Base-by-base conservation (phyloP, 805 yeast genomes). In the baker's yeast (Saccharomyces cerevisiae) region DNA sequence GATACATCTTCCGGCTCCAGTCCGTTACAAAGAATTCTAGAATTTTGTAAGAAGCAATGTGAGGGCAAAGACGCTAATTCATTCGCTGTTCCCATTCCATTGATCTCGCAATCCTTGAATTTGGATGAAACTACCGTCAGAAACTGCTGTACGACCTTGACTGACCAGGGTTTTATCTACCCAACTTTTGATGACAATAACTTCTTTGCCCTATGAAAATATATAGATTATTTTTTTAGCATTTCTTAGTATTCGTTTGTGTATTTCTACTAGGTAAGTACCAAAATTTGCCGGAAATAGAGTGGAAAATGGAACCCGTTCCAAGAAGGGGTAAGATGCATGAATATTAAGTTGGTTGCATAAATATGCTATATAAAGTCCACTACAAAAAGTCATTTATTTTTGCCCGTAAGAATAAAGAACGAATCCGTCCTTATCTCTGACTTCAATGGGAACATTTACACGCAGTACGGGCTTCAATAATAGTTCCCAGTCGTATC, bases 1-100 rank as follows among this genome's bases (percentile, higher is more conserved):
- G 61, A 72, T 22, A 63, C 62, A 8, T 55, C 58, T 48, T 72
- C 69, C 53, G 60, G 62, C 41, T 66, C 63, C 43, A 66, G 62
- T 43, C 63, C 73, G n/a, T 53, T 57, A 6, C 83, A 81, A 50
- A 73, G 68, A 60, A 75, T 83, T 52, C 70, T 75, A 55, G 73
- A 76, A 22, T 76, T 80, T 70, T 75, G 61, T 76, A 78, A 56
- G 73, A 79, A 64, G 70, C 84, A 53, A 73, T 68, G 72, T 57
- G 63, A 54, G n/a, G 69, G 67, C 27, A 57, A 72, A 77, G 51
- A 85, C 83, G 87, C 79, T 76, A 48, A 67, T 36, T 51, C 61
- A 11, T 90, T 86, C 65, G 92, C 92, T 60, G 89, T 86, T n/a
- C 89, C 88, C 24, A 73, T 81, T 11, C 79, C 77, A 53, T 74